Base-by-base conservation (phyloP, 345 rosid genomes). In the Aethionema arabicum region DNA sequence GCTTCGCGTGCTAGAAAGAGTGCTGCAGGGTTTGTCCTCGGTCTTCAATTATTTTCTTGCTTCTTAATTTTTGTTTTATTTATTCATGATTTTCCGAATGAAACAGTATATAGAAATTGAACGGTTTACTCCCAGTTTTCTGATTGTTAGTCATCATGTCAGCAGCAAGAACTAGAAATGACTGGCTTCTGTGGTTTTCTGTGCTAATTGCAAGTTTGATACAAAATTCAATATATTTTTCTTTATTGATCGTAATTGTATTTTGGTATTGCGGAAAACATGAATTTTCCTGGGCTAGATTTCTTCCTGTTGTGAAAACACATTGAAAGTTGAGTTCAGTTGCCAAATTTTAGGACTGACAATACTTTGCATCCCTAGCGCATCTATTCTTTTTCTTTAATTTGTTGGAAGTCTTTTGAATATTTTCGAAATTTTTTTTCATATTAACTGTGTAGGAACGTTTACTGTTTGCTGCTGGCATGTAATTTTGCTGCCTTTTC, bases 1-100 rank as follows among this genome's bases (percentile, higher is more conserved):
- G 95, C 96, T 74, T 92, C 98, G 45, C 90, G 95, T 70, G 98
- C 96, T 66, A 83, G 95, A 75, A 92, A 92, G 76, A 89, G 98
- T 81, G 79, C 96, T 74, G 96, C 98, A 35, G 98, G 96, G 96
- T 92, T 40, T 68, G 87, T 69, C 63, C 68, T 50, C 71, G 63
- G 36, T 68, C 71, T 65, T 70, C 41, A 48, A 44, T 32, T 43
- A 30, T n/a, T 15, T 56, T 35, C 46, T 32, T 63, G 44, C n/a
- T 41, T 63, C 16, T 63, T 4, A 48, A 7, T 48, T 61, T 32
- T 12, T 6, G 11, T 32, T 32, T 40, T n/a, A n/a, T n/a, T 48
- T 6, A 47, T 11, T n/a, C n/a, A n/a, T n/a, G n/a, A 35, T 48
- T 35, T 47, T 31, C 10, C 39, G 30, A 37, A 42, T 47, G 12